Percentiles rank a stretch among this genome's conserved stretches.
Conservation (phyloP, 2,329 filamentous ascomycete genomes). For the Tolypocladium album region DNA sequence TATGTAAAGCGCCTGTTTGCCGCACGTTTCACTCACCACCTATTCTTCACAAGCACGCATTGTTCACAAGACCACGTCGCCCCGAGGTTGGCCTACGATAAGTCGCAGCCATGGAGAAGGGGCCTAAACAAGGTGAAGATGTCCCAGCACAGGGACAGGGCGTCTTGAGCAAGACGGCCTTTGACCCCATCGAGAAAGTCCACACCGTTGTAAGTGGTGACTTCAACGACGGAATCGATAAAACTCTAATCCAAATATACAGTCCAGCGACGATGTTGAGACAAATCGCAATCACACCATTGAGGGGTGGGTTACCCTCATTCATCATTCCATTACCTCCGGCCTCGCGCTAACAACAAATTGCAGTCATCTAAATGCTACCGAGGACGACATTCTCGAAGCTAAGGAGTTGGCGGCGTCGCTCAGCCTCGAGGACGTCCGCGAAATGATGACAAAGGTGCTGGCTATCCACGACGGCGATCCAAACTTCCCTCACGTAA, state of each 20-base stretch:
- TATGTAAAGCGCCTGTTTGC: background rate
- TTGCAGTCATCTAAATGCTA: slow-evolving; percentile 20
- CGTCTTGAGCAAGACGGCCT: background rate
- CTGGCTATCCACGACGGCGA: slow-evolving; percentile 23
- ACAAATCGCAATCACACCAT: background rate
- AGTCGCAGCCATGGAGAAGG: background rate
- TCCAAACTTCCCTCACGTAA: slow-evolving; percentile 24
- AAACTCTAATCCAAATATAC: background rate
- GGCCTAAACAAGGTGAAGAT: background rate
- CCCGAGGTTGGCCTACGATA: background rate
- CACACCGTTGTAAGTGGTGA: background rate
- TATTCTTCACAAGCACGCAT: background rate
- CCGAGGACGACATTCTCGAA: slow-evolving; percentile 31
- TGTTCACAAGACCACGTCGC: background rate
- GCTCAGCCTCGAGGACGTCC: slow-evolving; percentile 22
- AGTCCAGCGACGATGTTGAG: background rate
- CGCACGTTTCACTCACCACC: background rate
- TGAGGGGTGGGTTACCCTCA: background rate
- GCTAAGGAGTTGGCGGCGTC: slow-evolving; percentile 25
- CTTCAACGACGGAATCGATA: no score
- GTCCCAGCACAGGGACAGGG: background rate
- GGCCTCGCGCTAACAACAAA: background rate
- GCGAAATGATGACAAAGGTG: slow-evolving; percentile 21
- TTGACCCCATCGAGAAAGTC: background rate
- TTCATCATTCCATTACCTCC: no score